Evolutionary conservation across 495 filamentous ascomycete species (phyloP), one percentile per base, ranked within the genome.

Genomic region (Haplographium delicatum): DNA sequence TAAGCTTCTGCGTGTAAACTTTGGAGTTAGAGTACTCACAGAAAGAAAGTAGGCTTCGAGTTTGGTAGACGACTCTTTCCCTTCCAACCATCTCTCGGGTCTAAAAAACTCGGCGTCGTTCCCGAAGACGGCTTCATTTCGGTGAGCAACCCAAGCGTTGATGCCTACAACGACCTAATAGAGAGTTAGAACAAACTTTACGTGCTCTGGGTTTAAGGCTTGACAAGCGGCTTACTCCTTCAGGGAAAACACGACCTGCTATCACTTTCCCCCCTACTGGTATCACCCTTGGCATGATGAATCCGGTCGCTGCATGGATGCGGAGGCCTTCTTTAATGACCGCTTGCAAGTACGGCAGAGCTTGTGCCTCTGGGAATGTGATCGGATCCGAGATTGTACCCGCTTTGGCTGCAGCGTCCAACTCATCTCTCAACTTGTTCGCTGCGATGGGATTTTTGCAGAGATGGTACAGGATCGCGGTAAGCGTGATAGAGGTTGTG

Each of bases 291-390:
- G 80, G 73, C 4, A 83, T 63, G 2, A 70, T 61, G 13, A 80
- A 62, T 0, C 71, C 69, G 0, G 72, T 64, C 0, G 72, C 70
- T 0, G 83, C 77, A 57, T 81, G 72, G 1, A 82, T 35, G 1
- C 83, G 75, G 60, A 86, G 65, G 0, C 69, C 68, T 59, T 88
- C 84, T 44, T 83, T 77, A 49, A 86, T 71, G 11, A 78, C 73
- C 0, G 83, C 79, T 31, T 79, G 74, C 8, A 85, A 70, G 52
- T 84, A 87, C 1, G 70, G 73, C n/a, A 85, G 63, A 0, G 68
- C 64, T 26, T 76, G 72, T 20, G 64, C 72, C 31, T 76, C 70
- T 42, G 71, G 70, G 51, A 75, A 78, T 3, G 62, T 68, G 4
- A 69, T 50, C 62, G 65, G 9, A 48, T 55, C 1, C 35, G 30